Conservation (phyloP, 495 filamentous ascomycete species). For the Penicillium cosmopolitanum region DNA sequence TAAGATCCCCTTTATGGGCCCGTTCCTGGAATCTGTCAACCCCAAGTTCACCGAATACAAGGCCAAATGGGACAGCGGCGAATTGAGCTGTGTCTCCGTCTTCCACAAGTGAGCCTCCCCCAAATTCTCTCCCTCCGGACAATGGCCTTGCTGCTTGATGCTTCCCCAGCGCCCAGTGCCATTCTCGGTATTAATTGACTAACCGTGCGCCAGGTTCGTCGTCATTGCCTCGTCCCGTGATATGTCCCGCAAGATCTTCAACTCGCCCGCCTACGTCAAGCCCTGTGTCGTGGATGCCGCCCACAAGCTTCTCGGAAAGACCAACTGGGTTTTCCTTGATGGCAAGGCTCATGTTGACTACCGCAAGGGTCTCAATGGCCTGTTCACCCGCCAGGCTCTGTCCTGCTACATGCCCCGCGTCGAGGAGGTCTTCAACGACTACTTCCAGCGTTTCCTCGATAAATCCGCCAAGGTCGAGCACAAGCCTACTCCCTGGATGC, state of each 20-base stretch:
- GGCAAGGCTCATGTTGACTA: conserved; percentile 95
- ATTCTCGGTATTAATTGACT: conserved; percentile 11
- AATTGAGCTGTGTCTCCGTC: conserved; percentile 94
- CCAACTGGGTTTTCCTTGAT: conserved; percentile 98
- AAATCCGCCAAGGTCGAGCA: conserved; percentile 68
- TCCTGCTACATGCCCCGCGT: conserved; percentile 87
- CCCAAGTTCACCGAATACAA: conserved; percentile 91
- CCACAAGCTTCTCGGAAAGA: conserved; percentile 87
- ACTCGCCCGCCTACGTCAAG: conserved; percentile 89
- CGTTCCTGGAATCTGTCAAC: conserved; percentile 89
- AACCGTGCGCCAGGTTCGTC: conserved; percentile 71
- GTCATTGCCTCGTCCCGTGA: conserved; percentile 96
- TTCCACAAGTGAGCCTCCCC: conserved; percentile 89
- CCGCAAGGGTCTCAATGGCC: conserved; percentile 91
- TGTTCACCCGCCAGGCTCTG: conserved; percentile 92
- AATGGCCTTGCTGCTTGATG: background rate
- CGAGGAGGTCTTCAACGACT: conserved; percentile 87
- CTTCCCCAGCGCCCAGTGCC: background rate
- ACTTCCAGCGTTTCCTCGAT: conserved; percentile 77
- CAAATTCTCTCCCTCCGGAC: background rate
- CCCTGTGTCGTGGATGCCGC: conserved; percentile 96
- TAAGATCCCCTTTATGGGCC: conserved; percentile 95
- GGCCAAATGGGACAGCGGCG: conserved; percentile 88
- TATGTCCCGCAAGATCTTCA: conserved; percentile 96
- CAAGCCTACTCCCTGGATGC: conserved; percentile 85